phyloP scores from a whole-genome alignment of 140 eudicot genomes.

The Eryngium alpinum region DNA sequence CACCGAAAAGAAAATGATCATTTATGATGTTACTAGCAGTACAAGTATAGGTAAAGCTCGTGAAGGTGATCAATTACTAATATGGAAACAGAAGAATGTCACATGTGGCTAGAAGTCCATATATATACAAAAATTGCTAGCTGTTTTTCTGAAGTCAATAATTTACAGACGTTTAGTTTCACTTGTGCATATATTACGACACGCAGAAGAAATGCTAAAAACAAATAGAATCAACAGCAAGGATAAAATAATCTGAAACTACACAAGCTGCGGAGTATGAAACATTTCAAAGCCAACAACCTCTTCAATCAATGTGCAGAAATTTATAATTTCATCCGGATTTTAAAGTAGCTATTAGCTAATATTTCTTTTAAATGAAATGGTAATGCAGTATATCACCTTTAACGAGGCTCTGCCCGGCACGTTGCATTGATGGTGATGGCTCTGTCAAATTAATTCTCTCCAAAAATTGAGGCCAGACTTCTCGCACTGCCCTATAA shows the following conservation, averaged over 20 bases:
- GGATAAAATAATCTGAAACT: not conserved
- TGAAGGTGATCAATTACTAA: too few species aligned
- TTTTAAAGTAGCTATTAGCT: not conserved
- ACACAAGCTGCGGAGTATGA: not conserved
- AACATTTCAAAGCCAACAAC: not conserved
- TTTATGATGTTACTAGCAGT: too few species aligned
- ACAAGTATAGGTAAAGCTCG: too few species aligned
- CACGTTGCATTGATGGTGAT: conserved; percentile 98
- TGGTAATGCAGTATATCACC: conserved; percentile 33
- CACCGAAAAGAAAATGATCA: too few species aligned
- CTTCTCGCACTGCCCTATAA: conserved; percentile 87
- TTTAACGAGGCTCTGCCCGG: conserved; percentile 67
- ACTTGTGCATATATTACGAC: not conserved
- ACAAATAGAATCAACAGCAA: not conserved
- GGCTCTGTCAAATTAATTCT: conserved; percentile 73
- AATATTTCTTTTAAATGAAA: not conserved
- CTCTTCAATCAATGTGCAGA: not conserved
- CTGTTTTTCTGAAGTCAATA: not conserved
- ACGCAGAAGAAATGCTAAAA: not conserved
- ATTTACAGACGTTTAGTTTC: not conserved
- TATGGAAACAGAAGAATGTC: too few species aligned
- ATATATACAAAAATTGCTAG: not conserved
- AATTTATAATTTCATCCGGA: too few species aligned
- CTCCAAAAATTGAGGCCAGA: conserved; percentile 72
- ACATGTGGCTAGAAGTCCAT: too few species aligned